Conservation (phyloP, 2,329 filamentous ascomycete genomes). For the Epichloe hybrida region DNA sequence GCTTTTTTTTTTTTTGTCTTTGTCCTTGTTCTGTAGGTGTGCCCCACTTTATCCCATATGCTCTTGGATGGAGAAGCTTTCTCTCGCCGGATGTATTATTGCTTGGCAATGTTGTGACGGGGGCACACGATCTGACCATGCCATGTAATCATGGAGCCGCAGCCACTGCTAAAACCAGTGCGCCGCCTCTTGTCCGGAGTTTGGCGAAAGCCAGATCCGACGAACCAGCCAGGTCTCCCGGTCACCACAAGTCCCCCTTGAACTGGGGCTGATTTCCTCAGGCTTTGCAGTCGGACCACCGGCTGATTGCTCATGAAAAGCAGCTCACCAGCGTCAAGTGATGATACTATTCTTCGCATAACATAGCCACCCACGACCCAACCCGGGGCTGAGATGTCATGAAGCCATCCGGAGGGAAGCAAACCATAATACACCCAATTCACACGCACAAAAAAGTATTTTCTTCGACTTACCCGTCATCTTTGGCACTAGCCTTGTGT, state of each 20-base stretch:
- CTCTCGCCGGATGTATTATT: background rate
- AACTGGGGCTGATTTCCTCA: background rate
- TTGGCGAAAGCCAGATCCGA: background rate
- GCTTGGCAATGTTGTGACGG: background rate
- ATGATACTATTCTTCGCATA: background rate
- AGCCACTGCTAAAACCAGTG: background rate
- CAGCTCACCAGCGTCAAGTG: background rate
- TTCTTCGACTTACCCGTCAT: conserved; percentile 27
- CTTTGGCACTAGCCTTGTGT: conserved; percentile 50
- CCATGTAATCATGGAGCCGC: background rate
- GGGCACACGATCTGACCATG: background rate
- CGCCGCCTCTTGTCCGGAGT: background rate
- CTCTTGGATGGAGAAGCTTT: background rate
- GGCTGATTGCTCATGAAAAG: background rate
- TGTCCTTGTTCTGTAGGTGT: background rate
- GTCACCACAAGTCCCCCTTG: background rate
- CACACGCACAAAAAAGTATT: background rate
- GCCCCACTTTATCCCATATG: background rate
- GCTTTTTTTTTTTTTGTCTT: background rate
- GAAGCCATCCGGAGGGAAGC: background rate
- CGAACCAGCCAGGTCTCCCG: background rate
- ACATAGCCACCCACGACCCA: background rate
- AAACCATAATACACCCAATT: background rate
- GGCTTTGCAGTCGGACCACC: background rate
- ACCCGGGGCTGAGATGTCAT: background rate